Base-by-base conservation (phyloP, 2,329 filamentous ascomycete species). In the Aspergillus pseudotamarii region DNA sequence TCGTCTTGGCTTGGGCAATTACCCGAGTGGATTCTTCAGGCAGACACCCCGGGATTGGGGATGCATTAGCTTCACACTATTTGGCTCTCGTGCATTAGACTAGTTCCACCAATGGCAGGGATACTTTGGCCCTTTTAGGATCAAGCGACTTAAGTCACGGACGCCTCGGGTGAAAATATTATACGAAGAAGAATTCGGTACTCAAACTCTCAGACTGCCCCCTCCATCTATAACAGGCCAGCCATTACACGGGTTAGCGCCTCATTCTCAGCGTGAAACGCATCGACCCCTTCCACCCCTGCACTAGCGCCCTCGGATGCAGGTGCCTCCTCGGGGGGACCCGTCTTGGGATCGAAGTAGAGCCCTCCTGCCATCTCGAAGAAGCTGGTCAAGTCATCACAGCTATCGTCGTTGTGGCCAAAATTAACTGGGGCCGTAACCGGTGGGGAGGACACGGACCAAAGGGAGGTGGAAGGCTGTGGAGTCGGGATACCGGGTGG, bases 361-460 rank as follows among this genome's bases (percentile, higher is more conserved):
- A 77, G 58, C 0, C 81, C 84, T 0, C 86, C 86, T 0, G 85
- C 86, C 59, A 86, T 84, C 68, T 88, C 86, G 64, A 89, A 89
- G 64, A 88, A 76, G 64, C 80, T 87, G 6, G 85, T 88, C 50
- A 89, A 71, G 67, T 89, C 86, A 62, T 85, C 75, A 41, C 78
- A 77, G 28, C 64, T 68, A 32, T 73, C 73, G n/a, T 53, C 23
- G 10, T 46, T 36, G n/a, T 21, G 10, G 11, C 32, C 11, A 0
- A 68, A 60, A 28, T 71, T 65, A 0, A 57, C 34, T 8, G 64
- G 64, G 4, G 28, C 48, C 1, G 60, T 26, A 11, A 57, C 30
- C 12, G 61, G 30, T 3, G 61, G 60, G 9, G 68, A 66, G 5
- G 71, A 69, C 10, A 66, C 41, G 30, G 69, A 58, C 71, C 69